These are phyloP conservation scores for Kandelia obovata DNA, from an alignment of 345 rosid species.

Conservation along the genomic window DNA sequence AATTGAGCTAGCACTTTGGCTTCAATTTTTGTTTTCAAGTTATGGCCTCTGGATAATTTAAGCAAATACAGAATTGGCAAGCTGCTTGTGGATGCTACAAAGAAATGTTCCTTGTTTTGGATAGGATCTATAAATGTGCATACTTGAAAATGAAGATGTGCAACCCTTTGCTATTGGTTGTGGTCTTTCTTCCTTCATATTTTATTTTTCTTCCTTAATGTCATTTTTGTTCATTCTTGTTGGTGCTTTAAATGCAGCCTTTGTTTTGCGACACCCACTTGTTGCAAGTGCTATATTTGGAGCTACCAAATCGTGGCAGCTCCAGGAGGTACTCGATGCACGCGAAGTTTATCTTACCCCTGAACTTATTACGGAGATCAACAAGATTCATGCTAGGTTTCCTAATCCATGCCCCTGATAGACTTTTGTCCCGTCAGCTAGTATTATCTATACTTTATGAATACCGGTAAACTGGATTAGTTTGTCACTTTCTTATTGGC, in stretches of 20 bases:
- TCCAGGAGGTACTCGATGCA: conserved; percentile 36
- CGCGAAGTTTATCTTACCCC: conserved; percentile 39
- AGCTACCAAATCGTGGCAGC: conserved; percentile 48
- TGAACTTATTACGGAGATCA: conserved; percentile 38
- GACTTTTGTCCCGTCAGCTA: not conserved
- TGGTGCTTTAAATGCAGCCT: conserved; percentile 24
- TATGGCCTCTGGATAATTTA: too few species aligned
- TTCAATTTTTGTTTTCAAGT: too few species aligned
- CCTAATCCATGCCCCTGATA: conserved; percentile 55
- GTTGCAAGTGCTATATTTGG: conserved; percentile 52
- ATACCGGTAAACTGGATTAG: too few species aligned
- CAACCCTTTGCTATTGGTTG: too few species aligned
- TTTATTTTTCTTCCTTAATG: not conserved
- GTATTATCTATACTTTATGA: too few species aligned
- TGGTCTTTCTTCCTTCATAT: not conserved
- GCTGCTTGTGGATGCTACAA: too few species aligned
- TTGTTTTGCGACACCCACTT: conserved; percentile 45
- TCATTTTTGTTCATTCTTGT: not conserved
- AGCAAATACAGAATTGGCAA: too few species aligned
- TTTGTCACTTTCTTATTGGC: too few species aligned
- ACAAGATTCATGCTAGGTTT: conserved; percentile 38
- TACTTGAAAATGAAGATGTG: too few species aligned
- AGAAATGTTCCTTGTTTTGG: too few species aligned
- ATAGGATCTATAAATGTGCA: too few species aligned
- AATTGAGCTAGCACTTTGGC: too few species aligned